Base-by-base conservation (phyloP, 2,329 filamentous ascomycete species). In the Ceratocystis cubensis region DNA sequence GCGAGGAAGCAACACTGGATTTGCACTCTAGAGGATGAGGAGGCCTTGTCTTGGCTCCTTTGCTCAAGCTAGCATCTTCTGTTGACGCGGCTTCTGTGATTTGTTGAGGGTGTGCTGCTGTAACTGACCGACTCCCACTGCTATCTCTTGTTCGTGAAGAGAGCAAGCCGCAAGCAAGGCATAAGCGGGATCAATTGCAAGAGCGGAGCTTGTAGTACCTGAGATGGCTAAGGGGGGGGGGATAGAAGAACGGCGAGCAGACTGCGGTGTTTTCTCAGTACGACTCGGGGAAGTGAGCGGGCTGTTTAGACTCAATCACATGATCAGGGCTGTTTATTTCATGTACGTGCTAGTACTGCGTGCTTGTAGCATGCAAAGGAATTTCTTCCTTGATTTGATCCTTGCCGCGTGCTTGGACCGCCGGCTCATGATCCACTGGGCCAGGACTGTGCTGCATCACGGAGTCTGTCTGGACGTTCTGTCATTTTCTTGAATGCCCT, bases 371-470 rank as follows among this genome's bases (percentile, higher is more conserved):
- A 13, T 48, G n/a, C 45, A n/a, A 17, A 20, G 46, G 46, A 20
- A 20, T 45, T 15, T 62, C 59, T 63, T 63, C 45, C 61, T 28
- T 45, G 61, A 25, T n/a, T 6, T 46, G 61, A 63, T 63, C 61
- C 61, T 57, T 63, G 41, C 61, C 41, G 61, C 37, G 41, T 63
- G 61, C 61, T 63, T 63, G 45, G 61, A 48, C 20, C 61, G 46
- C 22, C 20, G 45, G 41, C 44, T 63, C 15, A 22, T 33, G 44
- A 63, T 63, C 61, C 61, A 63, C 48, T 22, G 6, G 6, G 41
- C 33, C 33, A 37, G 33, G 17, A 5, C 30, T 28, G 2, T 57
- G 53, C 53, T 57, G 53, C 53, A 15, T 22, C 22, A 57, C 7
- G 10, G 22, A 57, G 53, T 57, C 53, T 30, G 53, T 33, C 30